A percentile compares a stretch with the other conserved stretches of the same genome.
phyloP scores from a whole-genome alignment of 495 filamentous ascomycete species.

The Platismatia glauca region DNA sequence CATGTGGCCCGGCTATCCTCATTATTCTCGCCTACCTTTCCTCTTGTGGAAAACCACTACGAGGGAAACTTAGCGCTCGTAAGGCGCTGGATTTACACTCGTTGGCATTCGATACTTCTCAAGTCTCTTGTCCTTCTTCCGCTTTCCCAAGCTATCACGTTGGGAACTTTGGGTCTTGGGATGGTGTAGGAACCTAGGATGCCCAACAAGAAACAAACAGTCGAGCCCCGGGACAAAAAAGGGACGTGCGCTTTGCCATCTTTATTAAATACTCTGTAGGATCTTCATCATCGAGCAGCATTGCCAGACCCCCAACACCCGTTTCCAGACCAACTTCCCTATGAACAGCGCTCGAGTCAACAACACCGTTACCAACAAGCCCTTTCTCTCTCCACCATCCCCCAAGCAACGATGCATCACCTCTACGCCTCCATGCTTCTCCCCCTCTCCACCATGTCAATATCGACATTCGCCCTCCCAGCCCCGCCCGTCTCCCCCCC shows the following conservation, averaged over 20 bases:
- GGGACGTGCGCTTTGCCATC: neutral
- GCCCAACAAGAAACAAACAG: neutral
- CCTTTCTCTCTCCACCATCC: neutral
- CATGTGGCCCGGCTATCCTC: neutral
- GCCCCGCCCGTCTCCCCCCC: neutral
- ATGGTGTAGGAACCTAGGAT: too few species aligned
- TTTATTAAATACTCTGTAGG: neutral
- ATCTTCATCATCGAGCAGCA: neutral
- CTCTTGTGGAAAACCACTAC: neutral
- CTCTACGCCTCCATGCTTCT: slow-evolving; percentile 23
- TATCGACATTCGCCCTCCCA: neutral
- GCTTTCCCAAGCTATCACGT: neutral
- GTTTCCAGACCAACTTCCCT: neutral
- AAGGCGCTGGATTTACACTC: neutral
- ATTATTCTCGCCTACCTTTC: neutral
- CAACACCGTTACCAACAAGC: neutral
- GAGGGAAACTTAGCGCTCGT: neutral
- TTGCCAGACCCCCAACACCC: neutral
- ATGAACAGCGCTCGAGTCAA: neutral
- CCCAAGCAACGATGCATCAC: neutral
- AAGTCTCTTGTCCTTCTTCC: neutral
- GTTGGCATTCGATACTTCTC: too few species aligned
- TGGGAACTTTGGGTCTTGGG: too few species aligned
- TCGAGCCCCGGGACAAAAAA: neutral
- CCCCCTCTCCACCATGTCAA: neutral